Evolutionary conservation across 306 rosid species (phyloP).

Genomic region (Clitoria ternatea): DNA sequence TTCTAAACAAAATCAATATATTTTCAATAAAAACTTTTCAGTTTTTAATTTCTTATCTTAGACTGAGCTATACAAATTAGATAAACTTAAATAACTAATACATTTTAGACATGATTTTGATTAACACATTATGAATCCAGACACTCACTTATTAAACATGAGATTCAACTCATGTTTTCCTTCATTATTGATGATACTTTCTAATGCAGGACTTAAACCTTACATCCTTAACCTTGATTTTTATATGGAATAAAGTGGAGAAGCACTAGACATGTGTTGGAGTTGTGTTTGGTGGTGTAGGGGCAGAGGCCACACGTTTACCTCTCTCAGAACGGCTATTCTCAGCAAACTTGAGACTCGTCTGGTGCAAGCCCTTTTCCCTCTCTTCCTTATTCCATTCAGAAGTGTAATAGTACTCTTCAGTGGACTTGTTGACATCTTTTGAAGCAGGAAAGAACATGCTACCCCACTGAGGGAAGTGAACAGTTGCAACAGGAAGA

Average conservation of each 20-base stretch:
- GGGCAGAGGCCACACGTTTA: slow-evolving; percentile 53
- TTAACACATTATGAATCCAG: too few species aligned
- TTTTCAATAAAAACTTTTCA: too few species aligned
- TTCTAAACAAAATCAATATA: too few species aligned
- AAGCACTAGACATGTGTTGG: slow-evolving; percentile 50
- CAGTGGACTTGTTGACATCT: slow-evolving; percentile 40
- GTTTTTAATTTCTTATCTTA: too few species aligned
- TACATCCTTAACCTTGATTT: not conserved
- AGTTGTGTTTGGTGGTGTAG: slow-evolving; percentile 66
- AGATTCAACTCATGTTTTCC: not conserved
- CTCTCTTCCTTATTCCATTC: slow-evolving; percentile 81
- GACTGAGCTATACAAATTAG: too few species aligned
- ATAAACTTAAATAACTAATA: too few species aligned
- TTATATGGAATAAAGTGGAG: not conserved
- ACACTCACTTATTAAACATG: not conserved
- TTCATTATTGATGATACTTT: not conserved
- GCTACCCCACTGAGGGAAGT: slow-evolving; percentile 95
- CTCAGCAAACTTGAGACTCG: slow-evolving; percentile 80
- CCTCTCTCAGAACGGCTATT: slow-evolving; percentile 88
- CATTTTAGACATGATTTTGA: too few species aligned
- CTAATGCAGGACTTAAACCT: not conserved
- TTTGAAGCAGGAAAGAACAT: slow-evolving; percentile 74
- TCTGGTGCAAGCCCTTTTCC: slow-evolving; percentile 54
- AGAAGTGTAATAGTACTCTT: slow-evolving; percentile 59
- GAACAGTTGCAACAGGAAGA: slow-evolving; percentile 62